These are phyloP conservation scores for Craterostigma plantagineum DNA, from an alignment of 257 asterid species.

Conservation along the genomic window DNA sequence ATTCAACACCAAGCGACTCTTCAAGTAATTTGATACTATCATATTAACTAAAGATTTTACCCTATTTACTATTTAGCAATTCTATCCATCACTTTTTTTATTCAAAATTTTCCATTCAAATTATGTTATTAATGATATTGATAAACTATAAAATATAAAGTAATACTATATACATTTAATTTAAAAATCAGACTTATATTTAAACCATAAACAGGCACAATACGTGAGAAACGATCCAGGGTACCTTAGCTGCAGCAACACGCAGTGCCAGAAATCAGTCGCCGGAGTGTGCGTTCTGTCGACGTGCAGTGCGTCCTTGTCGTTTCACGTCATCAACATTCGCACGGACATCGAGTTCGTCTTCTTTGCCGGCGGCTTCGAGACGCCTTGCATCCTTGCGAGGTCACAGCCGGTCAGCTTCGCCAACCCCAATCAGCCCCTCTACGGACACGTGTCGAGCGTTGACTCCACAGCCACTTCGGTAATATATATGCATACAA, in stretches of 20 bases:
- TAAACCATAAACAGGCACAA: too few relatives aligned
- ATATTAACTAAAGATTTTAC: too few relatives aligned
- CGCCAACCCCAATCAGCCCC: conserved; percentile 47
- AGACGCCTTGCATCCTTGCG: conserved; percentile 38
- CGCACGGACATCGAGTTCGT: conserved; percentile 65
- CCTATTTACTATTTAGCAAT: too few relatives aligned
- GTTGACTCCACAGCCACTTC: conserved; percentile 49
- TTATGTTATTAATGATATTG: too few relatives aligned
- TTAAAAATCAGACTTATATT: too few relatives aligned
- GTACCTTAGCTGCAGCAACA: conserved; percentile 35
- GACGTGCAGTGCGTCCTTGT: conserved; percentile 37
- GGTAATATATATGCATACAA: conserved; percentile 12
- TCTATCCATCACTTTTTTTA: too few relatives aligned
- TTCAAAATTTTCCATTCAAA: too few relatives aligned
- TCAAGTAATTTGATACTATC: too few relatives aligned
- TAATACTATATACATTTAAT: too few relatives aligned
- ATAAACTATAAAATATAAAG: too few relatives aligned
- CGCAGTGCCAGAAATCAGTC: conserved; percentile 3
- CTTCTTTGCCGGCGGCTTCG: conserved; percentile 51
- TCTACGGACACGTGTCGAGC: conserved; percentile 48
- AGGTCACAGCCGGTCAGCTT: conserved; percentile 21
- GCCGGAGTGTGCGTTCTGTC: conserved; percentile 21
- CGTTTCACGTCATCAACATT: conserved; percentile 60
- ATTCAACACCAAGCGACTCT: too few relatives aligned
- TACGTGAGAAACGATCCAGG: conserved; percentile 44